A percentile compares a stretch with the other conserved stretches of the same genome.
Evolutionary conservation across 2,329 filamentous ascomycete species (phyloP).

Genomic region (Xylariomycetidae sp.): DNA sequence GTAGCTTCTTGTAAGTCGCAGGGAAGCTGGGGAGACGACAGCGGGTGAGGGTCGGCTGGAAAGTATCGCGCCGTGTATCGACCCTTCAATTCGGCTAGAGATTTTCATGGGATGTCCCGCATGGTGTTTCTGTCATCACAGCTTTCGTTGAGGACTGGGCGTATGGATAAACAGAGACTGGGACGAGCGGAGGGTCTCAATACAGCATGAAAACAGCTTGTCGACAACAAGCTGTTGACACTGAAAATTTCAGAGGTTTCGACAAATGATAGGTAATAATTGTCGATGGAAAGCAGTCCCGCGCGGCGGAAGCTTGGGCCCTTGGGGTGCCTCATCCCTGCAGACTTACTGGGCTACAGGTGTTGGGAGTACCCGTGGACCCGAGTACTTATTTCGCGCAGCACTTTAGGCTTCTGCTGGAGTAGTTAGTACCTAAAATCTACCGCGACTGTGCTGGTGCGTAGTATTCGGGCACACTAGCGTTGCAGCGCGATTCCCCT

Average conservation of each 20-base stretch:
- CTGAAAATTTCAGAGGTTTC: no score
- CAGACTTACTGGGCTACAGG: no score
- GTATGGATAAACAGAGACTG: conserved; percentile 4
- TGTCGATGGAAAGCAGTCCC: no score
- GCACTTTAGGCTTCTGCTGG: background rate
- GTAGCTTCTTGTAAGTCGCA: no score
- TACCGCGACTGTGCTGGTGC: background rate
- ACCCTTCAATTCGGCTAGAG: conserved; percentile 54
- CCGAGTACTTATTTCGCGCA: background rate
- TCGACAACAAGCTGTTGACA: no score
- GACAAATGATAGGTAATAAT: no score
- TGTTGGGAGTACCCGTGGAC: no score
- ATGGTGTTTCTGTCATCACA: conserved; percentile 30
- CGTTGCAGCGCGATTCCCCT: background rate
- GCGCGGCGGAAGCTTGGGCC: no score
- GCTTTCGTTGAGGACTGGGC: conserved; percentile 17
- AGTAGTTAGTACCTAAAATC: background rate
- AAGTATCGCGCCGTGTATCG: conserved; percentile 53
- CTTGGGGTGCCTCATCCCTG: no score
- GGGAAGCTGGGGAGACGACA: conserved; percentile 12
- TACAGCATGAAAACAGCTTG: no score
- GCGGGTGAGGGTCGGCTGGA: conserved; percentile 36
- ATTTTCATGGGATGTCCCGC: conserved; percentile 56
- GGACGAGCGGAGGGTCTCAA: background rate
- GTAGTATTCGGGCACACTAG: background rate